These are phyloP conservation scores for Vitis vinifera DNA, from an alignment of 164 flowering plant genomes.

Conservation along the genomic window DNA sequence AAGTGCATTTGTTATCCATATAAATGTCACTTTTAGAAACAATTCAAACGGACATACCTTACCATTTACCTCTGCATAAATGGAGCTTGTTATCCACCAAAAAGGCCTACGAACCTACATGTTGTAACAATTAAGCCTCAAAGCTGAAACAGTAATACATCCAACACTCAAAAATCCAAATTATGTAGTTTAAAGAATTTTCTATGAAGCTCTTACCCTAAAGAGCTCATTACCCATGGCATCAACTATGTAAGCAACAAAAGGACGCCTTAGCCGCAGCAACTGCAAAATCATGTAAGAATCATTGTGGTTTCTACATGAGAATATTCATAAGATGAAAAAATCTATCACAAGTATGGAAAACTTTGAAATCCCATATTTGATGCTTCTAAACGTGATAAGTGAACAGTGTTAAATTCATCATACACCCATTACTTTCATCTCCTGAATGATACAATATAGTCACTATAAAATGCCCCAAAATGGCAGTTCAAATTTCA, in stretches of 20 bases:
- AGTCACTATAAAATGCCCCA: too few species aligned
- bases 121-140: slow-evolving; percentile 11
- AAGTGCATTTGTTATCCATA: background rate
- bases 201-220: slow-evolving; percentile 46
- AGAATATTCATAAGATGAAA: background rate
- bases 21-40: background rate
- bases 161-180: background rate
- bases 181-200: slow-evolving; percentile 3
- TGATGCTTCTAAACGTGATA: too few species aligned
- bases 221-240: slow-evolving; percentile 80
- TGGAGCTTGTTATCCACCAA: slow-evolving; percentile 97
- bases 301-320: background rate
- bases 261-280: slow-evolving; percentile 89
- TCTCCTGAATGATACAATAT: too few species aligned
- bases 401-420: too few species aligned
- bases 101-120: slow-evolving; percentile 90
- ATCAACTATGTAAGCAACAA: slow-evolving; percentile 77
- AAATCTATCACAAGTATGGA: background rate
- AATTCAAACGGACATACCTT: slow-evolving; percentile 54
- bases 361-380: too few species aligned
- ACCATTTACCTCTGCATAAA: slow-evolving; percentile 88
- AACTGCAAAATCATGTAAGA: slow-evolving; percentile 45
- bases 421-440: too few species aligned
- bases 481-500: too few species aligned
- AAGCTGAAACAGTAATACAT: slow-evolving; percentile 4